These are phyloP conservation scores for Bipolaris oryzae DNA, from an alignment of 2,329 filamentous ascomycete species.

Conservation along the genomic window DNA sequence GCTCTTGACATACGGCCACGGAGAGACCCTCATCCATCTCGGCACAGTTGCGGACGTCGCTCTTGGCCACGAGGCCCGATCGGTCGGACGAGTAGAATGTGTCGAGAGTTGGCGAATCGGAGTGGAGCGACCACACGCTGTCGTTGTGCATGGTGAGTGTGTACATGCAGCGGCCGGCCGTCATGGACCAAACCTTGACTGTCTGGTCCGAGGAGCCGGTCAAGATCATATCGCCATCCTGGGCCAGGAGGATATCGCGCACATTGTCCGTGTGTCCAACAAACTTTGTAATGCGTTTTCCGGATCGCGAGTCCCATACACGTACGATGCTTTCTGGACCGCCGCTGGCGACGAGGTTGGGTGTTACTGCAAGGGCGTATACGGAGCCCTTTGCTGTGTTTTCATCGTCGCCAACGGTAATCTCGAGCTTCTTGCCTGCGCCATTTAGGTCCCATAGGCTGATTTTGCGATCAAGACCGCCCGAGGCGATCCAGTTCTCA, in stretches of 20 bases:
- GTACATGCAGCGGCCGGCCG: slow-evolving; percentile 93
- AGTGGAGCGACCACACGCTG: slow-evolving; percentile 95
- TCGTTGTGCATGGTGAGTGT: slow-evolving; percentile 99
- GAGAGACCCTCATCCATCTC: slow-evolving; percentile 89
- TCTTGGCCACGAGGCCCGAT: slow-evolving; percentile 93
- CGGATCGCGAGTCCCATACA: slow-evolving; percentile 87
- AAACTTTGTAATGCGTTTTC: slow-evolving; percentile 92
- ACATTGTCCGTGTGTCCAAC: slow-evolving; percentile 96
- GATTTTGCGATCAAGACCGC: slow-evolving; percentile 90
- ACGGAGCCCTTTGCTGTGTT: slow-evolving; percentile 88
- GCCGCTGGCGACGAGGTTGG: slow-evolving; percentile 84
- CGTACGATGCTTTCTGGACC: slow-evolving; percentile 93
- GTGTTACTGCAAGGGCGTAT: slow-evolving; percentile 83
- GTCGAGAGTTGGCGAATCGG: slow-evolving; percentile 80
- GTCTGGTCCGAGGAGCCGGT: slow-evolving; percentile 96
- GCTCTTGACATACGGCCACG: slow-evolving; percentile 89
- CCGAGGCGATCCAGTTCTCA: slow-evolving; percentile 88
- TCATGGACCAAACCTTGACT: slow-evolving; percentile 97
- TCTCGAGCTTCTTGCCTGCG: slow-evolving; percentile 82
- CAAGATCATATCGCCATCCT: slow-evolving; percentile 87
- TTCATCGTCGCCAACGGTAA: slow-evolving; percentile 84
- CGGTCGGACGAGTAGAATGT: slow-evolving; percentile 96
- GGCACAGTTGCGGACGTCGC: slow-evolving; percentile 77
- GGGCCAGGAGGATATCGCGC: slow-evolving; percentile 85
- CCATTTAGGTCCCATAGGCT: slow-evolving; percentile 93